Evolutionary conservation across 768 basidiomycete genomes (phyloP).

Genomic region (Galerina marginata): DNA sequence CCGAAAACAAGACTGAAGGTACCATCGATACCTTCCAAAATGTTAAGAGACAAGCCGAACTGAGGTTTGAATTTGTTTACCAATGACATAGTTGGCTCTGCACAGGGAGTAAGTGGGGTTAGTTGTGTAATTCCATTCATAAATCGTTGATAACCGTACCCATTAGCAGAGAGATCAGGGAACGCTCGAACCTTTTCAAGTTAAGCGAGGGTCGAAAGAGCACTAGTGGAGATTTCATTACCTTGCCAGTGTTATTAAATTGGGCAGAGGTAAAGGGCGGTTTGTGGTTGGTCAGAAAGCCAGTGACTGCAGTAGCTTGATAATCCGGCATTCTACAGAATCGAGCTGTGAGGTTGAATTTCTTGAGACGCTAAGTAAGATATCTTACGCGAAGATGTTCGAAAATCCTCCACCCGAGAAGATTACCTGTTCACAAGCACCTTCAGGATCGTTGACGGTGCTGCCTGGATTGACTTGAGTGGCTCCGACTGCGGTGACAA

Average conservation of each 20-base stretch:
- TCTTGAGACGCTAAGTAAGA: not conserved
- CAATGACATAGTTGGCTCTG: slow-evolving; percentile 47
- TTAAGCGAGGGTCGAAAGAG: not conserved
- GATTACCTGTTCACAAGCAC: slow-evolving; percentile 51
- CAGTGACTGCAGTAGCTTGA: slow-evolving; percentile 44
- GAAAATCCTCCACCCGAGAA: slow-evolving; percentile 60
- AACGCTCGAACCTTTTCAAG: slow-evolving; percentile 38
- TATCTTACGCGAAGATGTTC: slow-evolving; percentile 41
- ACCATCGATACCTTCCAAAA: slow-evolving; percentile 38
- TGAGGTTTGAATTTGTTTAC: slow-evolving; percentile 17
- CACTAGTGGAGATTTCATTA: slow-evolving; percentile 3
- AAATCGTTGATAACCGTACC: slow-evolving; percentile 26
- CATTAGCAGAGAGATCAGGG: slow-evolving; percentile 58
- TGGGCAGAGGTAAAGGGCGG: slow-evolving; percentile 43
- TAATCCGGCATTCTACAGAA: slow-evolving; percentile 46
- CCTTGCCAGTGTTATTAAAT: slow-evolving; percentile 53
- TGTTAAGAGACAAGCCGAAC: not conserved
- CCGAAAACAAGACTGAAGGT: slow-evolving; percentile 41
- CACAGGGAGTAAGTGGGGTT: not conserved
- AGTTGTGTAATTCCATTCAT: not conserved
- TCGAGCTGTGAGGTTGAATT: not conserved
- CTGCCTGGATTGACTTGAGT: slow-evolving; percentile 52
- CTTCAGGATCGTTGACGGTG: slow-evolving; percentile 48
- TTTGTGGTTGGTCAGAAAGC: slow-evolving; percentile 39
- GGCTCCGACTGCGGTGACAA: slow-evolving; percentile 55